A percentile compares a stretch with the other conserved stretches of the same genome.
Conservation (phyloP, 768 basidiomycete species). For the Pulveroboletus sp. region DNA sequence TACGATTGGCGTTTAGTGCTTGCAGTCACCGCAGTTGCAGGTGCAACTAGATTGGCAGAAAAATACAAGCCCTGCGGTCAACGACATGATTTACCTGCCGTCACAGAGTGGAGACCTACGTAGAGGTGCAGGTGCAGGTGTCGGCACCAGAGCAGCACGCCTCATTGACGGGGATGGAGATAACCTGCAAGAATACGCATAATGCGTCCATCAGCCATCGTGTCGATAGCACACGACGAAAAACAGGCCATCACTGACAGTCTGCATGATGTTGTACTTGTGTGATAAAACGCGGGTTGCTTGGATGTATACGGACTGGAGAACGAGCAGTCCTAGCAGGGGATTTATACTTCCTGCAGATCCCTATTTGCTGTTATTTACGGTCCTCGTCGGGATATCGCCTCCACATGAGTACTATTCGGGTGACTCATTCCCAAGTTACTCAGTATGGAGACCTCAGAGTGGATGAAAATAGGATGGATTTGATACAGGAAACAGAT, state of each 20-base stretch:
- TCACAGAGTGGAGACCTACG: not conserved
- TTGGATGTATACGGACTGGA: not conserved
- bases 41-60: slow-evolving; percentile 1
- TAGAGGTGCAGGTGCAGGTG: slow-evolving; percentile 4
- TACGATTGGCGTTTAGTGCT: not conserved
- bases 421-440: no score
- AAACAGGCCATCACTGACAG: slow-evolving; percentile 5
- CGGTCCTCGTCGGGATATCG: not conserved
- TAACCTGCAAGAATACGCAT: slow-evolving; percentile 1
- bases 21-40: slow-evolving; percentile 16
- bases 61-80: not conserved
- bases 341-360: slow-evolving; percentile 1
- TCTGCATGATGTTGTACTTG: slow-evolving; percentile 14
- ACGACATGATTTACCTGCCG: not conserved
- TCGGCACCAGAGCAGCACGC: slow-evolving; percentile 10
- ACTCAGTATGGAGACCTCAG: not conserved
- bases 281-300: not conserved
- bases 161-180: slow-evolving; percentile 5
- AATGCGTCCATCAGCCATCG: not conserved
- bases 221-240: not conserved
- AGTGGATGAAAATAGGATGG: not conserved
- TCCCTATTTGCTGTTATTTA: slow-evolving; percentile 3
- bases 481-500: not conserved
- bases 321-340: not conserved
- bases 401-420: not conserved